Conservation (phyloP, 768 basidiomycete genomes). For the Boletus insuetus region DNA sequence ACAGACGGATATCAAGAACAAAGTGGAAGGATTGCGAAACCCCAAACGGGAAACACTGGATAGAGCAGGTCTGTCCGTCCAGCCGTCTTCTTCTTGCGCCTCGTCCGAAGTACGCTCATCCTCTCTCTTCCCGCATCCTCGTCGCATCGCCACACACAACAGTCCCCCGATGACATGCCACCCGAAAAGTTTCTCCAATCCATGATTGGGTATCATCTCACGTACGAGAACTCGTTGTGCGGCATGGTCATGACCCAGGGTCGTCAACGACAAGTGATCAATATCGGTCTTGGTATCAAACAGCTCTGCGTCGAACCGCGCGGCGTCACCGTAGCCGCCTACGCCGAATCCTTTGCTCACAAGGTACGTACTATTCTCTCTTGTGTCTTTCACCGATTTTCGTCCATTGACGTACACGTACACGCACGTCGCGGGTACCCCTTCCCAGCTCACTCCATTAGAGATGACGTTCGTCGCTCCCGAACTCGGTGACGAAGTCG, state of each 20-base stretch:
- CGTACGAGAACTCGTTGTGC: slow-evolving; percentile 64
- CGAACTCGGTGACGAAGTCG: slow-evolving; percentile 56
- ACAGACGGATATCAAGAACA: slow-evolving; percentile 71
- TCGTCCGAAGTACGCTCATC: not conserved
- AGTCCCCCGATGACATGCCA: slow-evolving; percentile 59
- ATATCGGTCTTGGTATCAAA: slow-evolving; percentile 80
- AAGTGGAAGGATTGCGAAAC: slow-evolving; percentile 70
- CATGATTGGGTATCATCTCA: slow-evolving; percentile 78
- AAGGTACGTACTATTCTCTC: slow-evolving; percentile 44
- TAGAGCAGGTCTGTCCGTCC: slow-evolving; percentile 60
- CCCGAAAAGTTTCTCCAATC: slow-evolving; percentile 65
- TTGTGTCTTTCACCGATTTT: no score
- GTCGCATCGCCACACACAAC: not conserved
- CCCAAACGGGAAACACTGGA: slow-evolving; percentile 72
- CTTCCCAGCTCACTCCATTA: slow-evolving; percentile 37
- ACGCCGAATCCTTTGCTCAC: slow-evolving; percentile 70
- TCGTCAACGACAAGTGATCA: slow-evolving; percentile 67
- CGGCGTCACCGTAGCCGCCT: slow-evolving; percentile 57
- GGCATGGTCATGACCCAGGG: slow-evolving; percentile 90
- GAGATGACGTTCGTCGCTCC: slow-evolving; percentile 55
- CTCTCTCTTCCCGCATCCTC: not conserved
- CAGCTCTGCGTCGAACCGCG: slow-evolving; percentile 61
- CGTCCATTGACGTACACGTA: not conserved
- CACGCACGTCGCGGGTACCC: not conserved
- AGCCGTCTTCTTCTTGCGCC: not conserved